phyloP scores from a whole-genome alignment of 768 basidiomycete species.

The Mycena leptocephala region DNA sequence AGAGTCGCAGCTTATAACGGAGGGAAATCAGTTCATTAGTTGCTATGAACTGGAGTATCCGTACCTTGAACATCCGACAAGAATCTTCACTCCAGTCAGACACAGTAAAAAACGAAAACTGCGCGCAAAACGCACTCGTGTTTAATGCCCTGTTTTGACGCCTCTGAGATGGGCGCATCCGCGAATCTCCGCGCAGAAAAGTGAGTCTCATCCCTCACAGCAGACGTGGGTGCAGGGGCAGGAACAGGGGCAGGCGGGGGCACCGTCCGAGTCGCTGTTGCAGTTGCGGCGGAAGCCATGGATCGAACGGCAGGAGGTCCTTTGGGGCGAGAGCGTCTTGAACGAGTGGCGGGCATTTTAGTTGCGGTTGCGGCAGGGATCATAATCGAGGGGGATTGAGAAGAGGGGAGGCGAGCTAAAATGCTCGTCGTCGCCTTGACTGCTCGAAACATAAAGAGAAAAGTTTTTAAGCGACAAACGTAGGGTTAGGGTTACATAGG shows the following conservation, averaged over 20 bases:
- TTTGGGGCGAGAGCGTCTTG: slow-evolving; percentile 23
- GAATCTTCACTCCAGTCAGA: slow-evolving; percentile 45
- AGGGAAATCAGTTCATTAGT: not conserved
- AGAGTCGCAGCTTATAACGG: slow-evolving; percentile 56
- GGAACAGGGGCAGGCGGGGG: not conserved
- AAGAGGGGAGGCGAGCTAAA: slow-evolving; percentile 16
- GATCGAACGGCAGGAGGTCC: slow-evolving; percentile 2
- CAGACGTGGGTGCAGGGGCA: not conserved
- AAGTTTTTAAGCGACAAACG: not conserved
- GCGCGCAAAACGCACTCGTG: slow-evolving; percentile 56
- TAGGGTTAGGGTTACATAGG: slow-evolving; percentile 28
- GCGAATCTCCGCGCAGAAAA: slow-evolving; percentile 50
- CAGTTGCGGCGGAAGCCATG: slow-evolving; percentile 28
- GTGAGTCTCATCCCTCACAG: slow-evolving; percentile 33
- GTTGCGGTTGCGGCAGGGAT: slow-evolving; percentile 17
- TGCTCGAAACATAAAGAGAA: slow-evolving; percentile 18
- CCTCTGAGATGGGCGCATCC: slow-evolving; percentile 56
- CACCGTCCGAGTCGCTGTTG: slow-evolving; percentile 3
- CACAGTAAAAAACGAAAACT: not conserved
- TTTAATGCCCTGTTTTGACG: slow-evolving; percentile 58
- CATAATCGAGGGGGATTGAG: slow-evolving; percentile 1
- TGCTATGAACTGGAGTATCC: slow-evolving; percentile 7
- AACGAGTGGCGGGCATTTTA: slow-evolving; percentile 28
- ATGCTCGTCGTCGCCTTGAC: slow-evolving; percentile 28
- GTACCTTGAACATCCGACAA: slow-evolving; percentile 66